A percentile compares a stretch with the other conserved stretches of the same genome.
phyloP scores from a whole-genome alignment of 2,329 filamentous ascomycete genomes.

The Colletotrichum falcatum region DNA sequence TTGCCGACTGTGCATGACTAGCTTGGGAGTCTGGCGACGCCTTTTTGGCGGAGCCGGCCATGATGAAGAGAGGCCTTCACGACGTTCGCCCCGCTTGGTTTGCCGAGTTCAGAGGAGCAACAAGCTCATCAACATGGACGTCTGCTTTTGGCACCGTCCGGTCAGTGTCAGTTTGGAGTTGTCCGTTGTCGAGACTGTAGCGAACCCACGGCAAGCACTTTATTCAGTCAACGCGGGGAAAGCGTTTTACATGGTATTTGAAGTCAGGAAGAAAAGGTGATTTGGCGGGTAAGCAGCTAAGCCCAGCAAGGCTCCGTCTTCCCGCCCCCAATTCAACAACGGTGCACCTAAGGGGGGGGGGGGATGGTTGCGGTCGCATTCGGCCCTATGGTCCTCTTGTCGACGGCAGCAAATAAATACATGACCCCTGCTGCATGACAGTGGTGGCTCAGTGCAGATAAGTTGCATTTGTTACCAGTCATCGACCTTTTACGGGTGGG shows the following conservation, averaged over 20 bases:
- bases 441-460: constrained; percentile 20
- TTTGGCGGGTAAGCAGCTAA: constrained; percentile 29
- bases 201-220: constrained; percentile 10
- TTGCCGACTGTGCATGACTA: constrained; percentile 39
- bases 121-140: neutral
- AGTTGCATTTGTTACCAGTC: constrained; percentile 24
- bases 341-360: constrained; percentile 20
- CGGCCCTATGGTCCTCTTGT: constrained; percentile 25
- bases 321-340: constrained; percentile 25
- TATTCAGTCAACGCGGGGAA: constrained; percentile 31
- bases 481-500: constrained; percentile 7
- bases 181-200: constrained; percentile 1
- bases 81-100: neutral
- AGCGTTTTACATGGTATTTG: constrained; percentile 26
- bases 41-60: constrained; percentile 39
- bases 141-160: neutral
- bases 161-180: neutral
- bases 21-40: constrained; percentile 47
- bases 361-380: too few species aligned
- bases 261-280: constrained; percentile 30
- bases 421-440: constrained; percentile 28
- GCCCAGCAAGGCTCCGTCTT: constrained; percentile 37
- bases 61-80: constrained; percentile 23
- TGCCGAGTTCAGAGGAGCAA: neutral
- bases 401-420: constrained; percentile 6